Evolutionary conservation across 805 yeast species (phyloP).

Genomic region (Spencermartinsiella europaea): DNA sequence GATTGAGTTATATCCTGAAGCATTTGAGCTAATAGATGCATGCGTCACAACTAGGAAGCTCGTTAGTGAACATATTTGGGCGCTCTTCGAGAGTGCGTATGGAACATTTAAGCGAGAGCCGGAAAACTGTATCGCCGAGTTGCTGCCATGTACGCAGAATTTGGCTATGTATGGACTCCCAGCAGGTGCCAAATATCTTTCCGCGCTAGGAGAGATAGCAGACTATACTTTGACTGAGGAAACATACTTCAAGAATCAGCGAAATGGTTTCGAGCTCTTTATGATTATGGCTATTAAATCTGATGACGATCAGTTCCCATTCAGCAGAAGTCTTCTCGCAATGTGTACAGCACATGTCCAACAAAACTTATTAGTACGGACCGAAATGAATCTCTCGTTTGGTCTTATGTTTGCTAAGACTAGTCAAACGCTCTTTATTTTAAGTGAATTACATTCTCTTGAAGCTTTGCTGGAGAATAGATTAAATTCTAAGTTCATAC

Average conservation of each 20-base stretch:
- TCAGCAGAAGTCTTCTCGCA: not conserved
- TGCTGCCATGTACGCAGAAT: slow-evolving; percentile 39
- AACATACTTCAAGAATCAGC: not conserved
- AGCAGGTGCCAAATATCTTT: not conserved
- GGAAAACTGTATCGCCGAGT: slow-evolving; percentile 62
- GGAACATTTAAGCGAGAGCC: slow-evolving; percentile 36
- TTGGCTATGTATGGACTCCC: not conserved
- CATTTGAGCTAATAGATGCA: slow-evolving; percentile 68
- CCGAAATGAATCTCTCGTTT: not conserved
- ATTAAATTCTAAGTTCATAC: too few relatives aligned
- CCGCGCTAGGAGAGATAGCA: not conserved
- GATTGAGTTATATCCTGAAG: slow-evolving; percentile 69
- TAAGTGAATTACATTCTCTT: not conserved
- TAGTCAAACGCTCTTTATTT: not conserved
- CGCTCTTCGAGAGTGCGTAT: slow-evolving; percentile 49
- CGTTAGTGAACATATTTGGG: slow-evolving; percentile 74
- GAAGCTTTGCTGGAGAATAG: not conserved
- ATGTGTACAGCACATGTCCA: not conserved
- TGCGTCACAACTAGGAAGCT: slow-evolving; percentile 53
- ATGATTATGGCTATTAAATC: not conserved
- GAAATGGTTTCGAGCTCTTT: not conserved
- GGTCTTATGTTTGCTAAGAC: not conserved
- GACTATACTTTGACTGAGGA: not conserved
- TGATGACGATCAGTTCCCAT: not conserved
- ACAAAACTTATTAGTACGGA: not conserved